A percentile compares a stretch with the other conserved stretches of the same genome.
These are phyloP conservation scores for Claviceps sp. DNA, from an alignment of 2,329 filamentous ascomycete genomes.

Conservation along the genomic window DNA sequence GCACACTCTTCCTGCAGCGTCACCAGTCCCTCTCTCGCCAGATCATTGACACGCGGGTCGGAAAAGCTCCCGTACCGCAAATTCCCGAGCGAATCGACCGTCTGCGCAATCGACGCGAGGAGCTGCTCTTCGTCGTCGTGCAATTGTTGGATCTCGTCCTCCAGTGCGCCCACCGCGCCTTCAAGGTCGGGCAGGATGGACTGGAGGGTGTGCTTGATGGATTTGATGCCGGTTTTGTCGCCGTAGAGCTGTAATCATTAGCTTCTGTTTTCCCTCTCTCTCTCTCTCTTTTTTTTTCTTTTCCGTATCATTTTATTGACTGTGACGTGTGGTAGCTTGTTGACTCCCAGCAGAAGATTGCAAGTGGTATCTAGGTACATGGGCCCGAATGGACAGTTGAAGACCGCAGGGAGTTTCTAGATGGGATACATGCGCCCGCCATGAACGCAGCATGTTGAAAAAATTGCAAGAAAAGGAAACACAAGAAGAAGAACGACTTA, in stretches of 20 bases:
- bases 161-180: conserved; percentile 48
- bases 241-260: conserved; percentile 42
- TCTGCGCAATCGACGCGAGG: conserved; percentile 47
- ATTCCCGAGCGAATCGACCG: conserved; percentile 64
- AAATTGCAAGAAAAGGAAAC: not conserved
- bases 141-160: conserved; percentile 52
- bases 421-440: too few species aligned
- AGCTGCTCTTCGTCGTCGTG: conserved; percentile 50
- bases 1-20: conserved; percentile 46
- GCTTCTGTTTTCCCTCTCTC: not conserved
- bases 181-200: conserved; percentile 59
- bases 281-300: not conserved
- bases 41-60: conserved; percentile 47
- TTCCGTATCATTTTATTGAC: too few species aligned
- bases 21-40: conserved; percentile 53
- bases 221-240: conserved; percentile 27
- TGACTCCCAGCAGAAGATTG: too few species aligned
- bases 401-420: too few species aligned
- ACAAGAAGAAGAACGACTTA: too few species aligned
- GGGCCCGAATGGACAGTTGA: too few species aligned
- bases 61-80: conserved; percentile 66
- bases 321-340: too few species aligned
- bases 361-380: too few species aligned
- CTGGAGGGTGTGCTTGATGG: conserved; percentile 43
- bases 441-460: too few species aligned